These are phyloP conservation scores for Shiraia sp. DNA, from an alignment of 2,329 filamentous ascomycete species.

Conservation along the genomic window DNA sequence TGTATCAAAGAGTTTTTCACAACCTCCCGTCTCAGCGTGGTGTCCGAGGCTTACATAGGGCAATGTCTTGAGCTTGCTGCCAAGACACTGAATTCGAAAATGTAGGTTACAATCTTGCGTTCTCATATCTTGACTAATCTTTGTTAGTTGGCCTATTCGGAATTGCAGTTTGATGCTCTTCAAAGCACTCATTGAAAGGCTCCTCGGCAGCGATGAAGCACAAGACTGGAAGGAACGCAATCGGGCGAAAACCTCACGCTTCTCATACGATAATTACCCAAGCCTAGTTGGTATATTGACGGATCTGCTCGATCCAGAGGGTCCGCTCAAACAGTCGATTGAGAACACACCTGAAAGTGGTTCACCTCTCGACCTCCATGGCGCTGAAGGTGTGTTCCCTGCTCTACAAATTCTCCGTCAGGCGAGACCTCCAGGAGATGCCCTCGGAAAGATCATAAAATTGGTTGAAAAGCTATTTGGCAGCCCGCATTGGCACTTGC, in stretches of 20 bases:
- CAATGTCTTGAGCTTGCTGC: slow-evolving; percentile 79
- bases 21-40: slow-evolving; percentile 72
- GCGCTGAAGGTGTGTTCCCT: slow-evolving; percentile 74
- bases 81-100: slow-evolving; percentile 74
- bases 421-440: slow-evolving; percentile 65
- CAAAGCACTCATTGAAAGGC: slow-evolving; percentile 77
- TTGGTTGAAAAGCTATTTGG: slow-evolving; percentile 66
- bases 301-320: slow-evolving; percentile 56
- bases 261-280: slow-evolving; percentile 72
- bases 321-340: slow-evolving; percentile 30
- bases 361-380: slow-evolving; percentile 40
- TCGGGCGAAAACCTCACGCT: slow-evolving; percentile 52
- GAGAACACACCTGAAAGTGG: slow-evolving; percentile 18
- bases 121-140: slow-evolving; percentile 2
- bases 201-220: slow-evolving; percentile 73
- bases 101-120: slow-evolving; percentile 57
- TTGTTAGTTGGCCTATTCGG: slow-evolving; percentile 79
- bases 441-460: slow-evolving; percentile 59
- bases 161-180: slow-evolving; percentile 92
- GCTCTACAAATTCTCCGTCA: slow-evolving; percentile 80
- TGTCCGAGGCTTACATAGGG: slow-evolving; percentile 74
- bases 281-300: slow-evolving; percentile 67
- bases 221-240: slow-evolving; percentile 60
- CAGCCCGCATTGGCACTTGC: slow-evolving; percentile 76
- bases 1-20: slow-evolving; percentile 92